These are phyloP conservation scores for Globisporangium abappressorium DNA, from an alignment of 352 stramenopile genomes.

Conservation along the genomic window DNA sequence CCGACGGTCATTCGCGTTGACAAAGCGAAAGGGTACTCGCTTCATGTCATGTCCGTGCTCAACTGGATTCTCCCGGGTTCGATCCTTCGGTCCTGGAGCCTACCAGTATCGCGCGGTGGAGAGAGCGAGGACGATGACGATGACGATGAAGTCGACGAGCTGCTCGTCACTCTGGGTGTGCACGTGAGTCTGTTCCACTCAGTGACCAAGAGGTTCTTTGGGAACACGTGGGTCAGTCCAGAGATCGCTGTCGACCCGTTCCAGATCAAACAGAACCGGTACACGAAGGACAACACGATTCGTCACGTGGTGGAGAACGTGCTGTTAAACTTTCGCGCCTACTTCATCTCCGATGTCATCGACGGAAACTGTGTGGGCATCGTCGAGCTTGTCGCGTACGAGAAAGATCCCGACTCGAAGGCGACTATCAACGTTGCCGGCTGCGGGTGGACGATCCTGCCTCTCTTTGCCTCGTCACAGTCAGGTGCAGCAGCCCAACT, in stretches of 20 bases:
- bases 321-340: slow-evolving; percentile 65
- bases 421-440: slow-evolving; percentile 67
- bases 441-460: slow-evolving; percentile 92
- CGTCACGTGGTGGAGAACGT: slow-evolving; percentile 54
- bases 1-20: slow-evolving; percentile 43
- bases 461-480: slow-evolving; percentile 65
- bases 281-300: slow-evolving; percentile 40
- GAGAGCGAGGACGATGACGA: slow-evolving; percentile 27
- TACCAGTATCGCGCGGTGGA: slow-evolving; percentile 7
- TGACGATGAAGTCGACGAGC: slow-evolving; percentile 40
- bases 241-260: slow-evolving; percentile 53
- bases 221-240: slow-evolving; percentile 88
- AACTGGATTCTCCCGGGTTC: slow-evolving; percentile 67
- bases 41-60: slow-evolving; percentile 63
- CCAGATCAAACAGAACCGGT: slow-evolving; percentile 47
- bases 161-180: slow-evolving; percentile 64
- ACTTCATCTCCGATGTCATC: slow-evolving; percentile 82
- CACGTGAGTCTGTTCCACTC: slow-evolving; percentile 90
- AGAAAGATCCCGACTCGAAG: slow-evolving; percentile 82
- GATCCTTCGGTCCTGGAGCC: slow-evolving; percentile 26
- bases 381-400: slow-evolving; percentile 91
- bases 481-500: slow-evolving; percentile 15
- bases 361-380: slow-evolving; percentile 91
- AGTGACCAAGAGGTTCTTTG: slow-evolving; percentile 87
- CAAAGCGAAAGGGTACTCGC: slow-evolving; percentile 55